phyloP scores from a whole-genome alignment of 768 basidiomycete species.

The Stropharia rugosoannulata region DNA sequence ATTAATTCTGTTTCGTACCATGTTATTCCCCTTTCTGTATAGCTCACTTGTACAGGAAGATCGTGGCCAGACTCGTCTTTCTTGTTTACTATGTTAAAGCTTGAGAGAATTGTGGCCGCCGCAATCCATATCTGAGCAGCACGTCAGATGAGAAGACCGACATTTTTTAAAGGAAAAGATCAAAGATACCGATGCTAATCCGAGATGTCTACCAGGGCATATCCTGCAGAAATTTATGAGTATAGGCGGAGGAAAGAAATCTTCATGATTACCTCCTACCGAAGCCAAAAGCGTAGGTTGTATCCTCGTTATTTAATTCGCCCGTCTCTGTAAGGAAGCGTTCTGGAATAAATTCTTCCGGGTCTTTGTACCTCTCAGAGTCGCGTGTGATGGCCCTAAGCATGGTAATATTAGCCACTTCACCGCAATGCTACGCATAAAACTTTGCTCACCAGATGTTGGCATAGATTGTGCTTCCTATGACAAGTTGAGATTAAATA shows the following conservation, averaged over 20 bases:
- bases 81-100: neutral
- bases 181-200: neutral
- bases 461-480: slow-evolving; percentile 12
- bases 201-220: neutral
- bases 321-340: slow-evolving; percentile 19
- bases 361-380: slow-evolving; percentile 19
- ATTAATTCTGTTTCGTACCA: neutral
- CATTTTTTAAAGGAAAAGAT: neutral
- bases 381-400: slow-evolving; percentile 26
- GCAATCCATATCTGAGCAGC: neutral
- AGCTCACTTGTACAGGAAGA: neutral
- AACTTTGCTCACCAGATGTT: slow-evolving; percentile 19
- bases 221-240: neutral
- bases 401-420: neutral
- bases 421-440: neutral
- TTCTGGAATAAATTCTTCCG: slow-evolving; percentile 27
- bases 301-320: slow-evolving; percentile 8
- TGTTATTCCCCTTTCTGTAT: neutral
- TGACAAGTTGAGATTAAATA: neutral
- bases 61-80: neutral
- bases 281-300: slow-evolving; percentile 14
- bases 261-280: slow-evolving; percentile 17
- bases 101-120: neutral
- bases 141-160: neutral
- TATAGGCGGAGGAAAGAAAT: neutral